Percentiles rank a stretch among this genome's conserved stretches.
Evolutionary conservation across 805 yeast genomes (phyloP).

Genomic region (Yueomyces sinensis): DNA sequence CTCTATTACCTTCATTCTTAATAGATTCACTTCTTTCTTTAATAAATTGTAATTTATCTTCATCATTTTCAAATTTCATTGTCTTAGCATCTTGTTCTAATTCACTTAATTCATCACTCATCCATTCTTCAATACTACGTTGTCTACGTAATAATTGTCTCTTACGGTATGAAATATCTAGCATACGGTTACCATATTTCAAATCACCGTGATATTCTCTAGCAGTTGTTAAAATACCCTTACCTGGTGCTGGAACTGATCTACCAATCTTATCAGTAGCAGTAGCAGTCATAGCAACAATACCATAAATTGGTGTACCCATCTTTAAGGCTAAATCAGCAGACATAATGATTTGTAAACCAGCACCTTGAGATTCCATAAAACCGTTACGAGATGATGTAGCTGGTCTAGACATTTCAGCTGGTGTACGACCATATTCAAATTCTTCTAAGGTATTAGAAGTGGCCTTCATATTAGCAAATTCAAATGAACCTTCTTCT

Average conservation of each 20-base stretch:
- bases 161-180: conserved; percentile 85
- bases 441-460: conserved; percentile 79
- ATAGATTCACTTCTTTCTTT: conserved; percentile 82
- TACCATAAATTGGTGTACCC: conserved; percentile 99
- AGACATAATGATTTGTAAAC: conserved; percentile 92
- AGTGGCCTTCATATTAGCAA: conserved; percentile 98
- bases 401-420: conserved; percentile 97
- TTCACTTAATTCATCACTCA: conserved; percentile 62
- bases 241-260: conserved; percentile 99
- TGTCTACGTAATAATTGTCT: conserved; percentile 78
- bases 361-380: conserved; percentile 99
- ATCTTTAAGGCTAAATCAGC: conserved; percentile 88
- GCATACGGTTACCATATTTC: conserved; percentile 65
- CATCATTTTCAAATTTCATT: conserved; percentile 34
- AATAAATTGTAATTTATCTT: conserved; percentile 46
- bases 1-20: conserved; percentile 70
- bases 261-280: conserved; percentile 98
- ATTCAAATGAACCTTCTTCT: conserved; percentile 96
- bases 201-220: conserved; percentile 77
- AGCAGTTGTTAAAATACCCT: conserved; percentile 97
- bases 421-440: conserved; percentile 93
- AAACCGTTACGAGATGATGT: conserved; percentile 94
- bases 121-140: conserved; percentile 70
- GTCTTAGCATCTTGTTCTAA: conserved; percentile 59
- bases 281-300: conserved; percentile 87